These are phyloP conservation scores for Phytophthora kernoviae DNA, from an alignment of 352 stramenopile genomes.

Conservation along the genomic window DNA sequence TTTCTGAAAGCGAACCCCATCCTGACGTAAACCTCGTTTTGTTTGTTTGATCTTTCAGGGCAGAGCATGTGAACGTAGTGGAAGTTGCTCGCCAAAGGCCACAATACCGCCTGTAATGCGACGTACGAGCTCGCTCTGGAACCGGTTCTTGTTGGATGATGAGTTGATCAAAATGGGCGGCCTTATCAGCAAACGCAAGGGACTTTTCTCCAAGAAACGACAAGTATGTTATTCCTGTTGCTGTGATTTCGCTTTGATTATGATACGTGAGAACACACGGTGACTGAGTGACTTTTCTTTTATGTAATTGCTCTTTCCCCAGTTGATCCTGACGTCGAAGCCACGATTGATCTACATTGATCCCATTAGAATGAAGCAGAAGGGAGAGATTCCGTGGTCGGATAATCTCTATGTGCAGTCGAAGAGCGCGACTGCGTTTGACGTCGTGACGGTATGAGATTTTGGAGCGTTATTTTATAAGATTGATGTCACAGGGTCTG, in stretches of 20 bases:
- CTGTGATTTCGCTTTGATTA: neutral
- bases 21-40: constrained; percentile 6
- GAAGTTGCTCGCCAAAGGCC: constrained; percentile 80
- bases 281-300: neutral
- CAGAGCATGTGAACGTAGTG: constrained; percentile 66
- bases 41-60: constrained; percentile 20
- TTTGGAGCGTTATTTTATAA: neutral
- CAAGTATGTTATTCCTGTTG: constrained; percentile 39
- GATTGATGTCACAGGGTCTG: constrained; percentile 2
- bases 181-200: constrained; percentile 89
- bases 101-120: constrained; percentile 63
- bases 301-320: neutral
- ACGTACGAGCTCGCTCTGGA: constrained; percentile 84
- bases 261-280: neutral
- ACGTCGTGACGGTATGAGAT: constrained; percentile 80
- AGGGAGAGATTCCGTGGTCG: constrained; percentile 89
- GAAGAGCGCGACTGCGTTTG: constrained; percentile 84
- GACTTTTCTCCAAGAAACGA: constrained; percentile 89
- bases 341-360: constrained; percentile 91
- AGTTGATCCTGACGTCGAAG: constrained; percentile 86
- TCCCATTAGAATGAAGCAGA: constrained; percentile 90
- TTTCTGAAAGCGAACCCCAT: neutral
- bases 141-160: constrained; percentile 87
- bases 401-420: constrained; percentile 85
- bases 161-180: constrained; percentile 87